Conservation (phyloP, 2,329 filamentous ascomycete genomes). For the Akanthomyces lecanii region DNA sequence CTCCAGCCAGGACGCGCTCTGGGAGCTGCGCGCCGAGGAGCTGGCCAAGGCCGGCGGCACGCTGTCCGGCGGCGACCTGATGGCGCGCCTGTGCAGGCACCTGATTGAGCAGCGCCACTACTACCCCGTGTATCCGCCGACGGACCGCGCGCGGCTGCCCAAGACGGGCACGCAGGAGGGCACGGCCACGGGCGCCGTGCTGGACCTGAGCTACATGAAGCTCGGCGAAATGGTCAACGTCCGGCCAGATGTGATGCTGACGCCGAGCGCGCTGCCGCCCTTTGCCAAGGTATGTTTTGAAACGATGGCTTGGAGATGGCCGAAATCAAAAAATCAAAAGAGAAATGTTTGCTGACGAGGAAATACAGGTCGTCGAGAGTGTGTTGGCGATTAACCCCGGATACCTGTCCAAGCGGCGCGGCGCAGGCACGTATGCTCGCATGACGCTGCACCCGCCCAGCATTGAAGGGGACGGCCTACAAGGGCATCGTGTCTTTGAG, state of each 20-base stretch:
- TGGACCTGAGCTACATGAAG: slow-evolving; percentile 82
- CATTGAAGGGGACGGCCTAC: slow-evolving; percentile 57
- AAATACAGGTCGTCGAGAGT: slow-evolving; percentile 73
- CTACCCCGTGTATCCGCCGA: slow-evolving; percentile 81
- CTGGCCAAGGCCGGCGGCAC: slow-evolving; percentile 28
- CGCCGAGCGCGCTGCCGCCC: slow-evolving; percentile 76
- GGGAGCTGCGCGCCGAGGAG: slow-evolving; percentile 75
- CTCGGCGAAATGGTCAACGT: slow-evolving; percentile 87
- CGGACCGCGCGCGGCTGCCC: slow-evolving; percentile 62
- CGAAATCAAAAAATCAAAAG: too few species aligned
- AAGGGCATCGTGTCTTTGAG: slow-evolving; percentile 74
- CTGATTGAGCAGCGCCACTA: slow-evolving; percentile 89
- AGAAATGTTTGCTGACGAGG: neutral
- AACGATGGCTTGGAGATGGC: neutral
- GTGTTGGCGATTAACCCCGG: slow-evolving; percentile 91
- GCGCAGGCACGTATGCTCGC: slow-evolving; percentile 79
- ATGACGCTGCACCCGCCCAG: slow-evolving; percentile 68
- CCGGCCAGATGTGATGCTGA: slow-evolving; percentile 76
- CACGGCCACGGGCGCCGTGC: slow-evolving; percentile 65
- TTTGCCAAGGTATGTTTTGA: slow-evolving; percentile 73
- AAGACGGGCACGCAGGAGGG: slow-evolving; percentile 59
- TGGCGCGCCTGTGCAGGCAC: slow-evolving; percentile 69
- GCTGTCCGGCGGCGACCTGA: slow-evolving; percentile 43
- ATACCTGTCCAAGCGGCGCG: slow-evolving; percentile 76
- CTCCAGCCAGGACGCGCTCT: slow-evolving; percentile 78